Evolutionary conservation across 106 monocot genomes (phyloP).

Genomic region (Dactylorhiza incarnata): DNA sequence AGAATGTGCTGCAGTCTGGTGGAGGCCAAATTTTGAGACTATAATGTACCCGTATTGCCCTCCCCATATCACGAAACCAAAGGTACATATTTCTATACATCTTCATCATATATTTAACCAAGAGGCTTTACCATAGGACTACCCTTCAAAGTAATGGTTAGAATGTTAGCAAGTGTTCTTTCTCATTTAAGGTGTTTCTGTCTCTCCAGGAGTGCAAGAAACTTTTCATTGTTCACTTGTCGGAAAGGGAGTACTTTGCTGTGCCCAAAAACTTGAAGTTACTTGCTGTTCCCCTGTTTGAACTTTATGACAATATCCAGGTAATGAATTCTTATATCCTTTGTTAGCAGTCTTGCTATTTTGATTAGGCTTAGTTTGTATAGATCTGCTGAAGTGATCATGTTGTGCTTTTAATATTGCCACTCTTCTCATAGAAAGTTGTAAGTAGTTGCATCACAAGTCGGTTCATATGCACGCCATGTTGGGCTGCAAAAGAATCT

Average conservation of each 20-base stretch:
- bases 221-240: slow-evolving; percentile 54
- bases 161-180: background rate
- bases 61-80: slow-evolving; percentile 66
- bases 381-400: too few relatives aligned
- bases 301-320: slow-evolving; percentile 72
- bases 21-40: slow-evolving; percentile 76
- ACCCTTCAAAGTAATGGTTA: background rate
- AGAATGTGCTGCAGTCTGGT: slow-evolving; percentile 69
- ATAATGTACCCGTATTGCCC: slow-evolving; percentile 73
- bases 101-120: background rate
- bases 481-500: too few relatives aligned
- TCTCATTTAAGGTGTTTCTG: background rate
- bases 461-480: background rate
- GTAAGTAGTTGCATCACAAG: background rate
- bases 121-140: background rate
- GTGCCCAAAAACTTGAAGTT: slow-evolving; percentile 64
- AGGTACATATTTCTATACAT: slow-evolving; percentile 21
- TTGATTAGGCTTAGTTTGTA: too few relatives aligned
- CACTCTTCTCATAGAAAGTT: background rate
- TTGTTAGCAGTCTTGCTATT: too few relatives aligned
- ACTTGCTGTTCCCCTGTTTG: slow-evolving; percentile 68
- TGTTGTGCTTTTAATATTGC: background rate
- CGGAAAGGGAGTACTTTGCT: slow-evolving; percentile 70
- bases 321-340: slow-evolving; percentile 9
- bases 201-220: slow-evolving; percentile 58